Conservation (phyloP, 768 basidiomycete species). For the Boletus vinaceobasis region DNA sequence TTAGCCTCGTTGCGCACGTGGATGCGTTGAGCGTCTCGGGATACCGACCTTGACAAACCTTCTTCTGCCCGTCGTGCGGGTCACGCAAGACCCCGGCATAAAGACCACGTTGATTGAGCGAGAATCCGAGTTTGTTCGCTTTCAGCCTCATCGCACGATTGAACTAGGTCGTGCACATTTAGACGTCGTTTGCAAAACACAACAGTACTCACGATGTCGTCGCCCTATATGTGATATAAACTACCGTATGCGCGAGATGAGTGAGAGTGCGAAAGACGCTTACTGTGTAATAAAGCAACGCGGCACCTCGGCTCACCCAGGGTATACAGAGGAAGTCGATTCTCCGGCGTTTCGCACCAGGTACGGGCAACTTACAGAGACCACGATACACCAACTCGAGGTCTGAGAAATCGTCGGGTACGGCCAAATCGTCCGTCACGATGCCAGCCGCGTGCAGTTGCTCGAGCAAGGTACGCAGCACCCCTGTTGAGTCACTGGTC, state of each 20-base stretch:
- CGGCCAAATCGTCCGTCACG: constrained; percentile 75
- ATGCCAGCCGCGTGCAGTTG: constrained; percentile 56
- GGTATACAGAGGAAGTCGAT: constrained; percentile 87
- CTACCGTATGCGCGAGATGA: neutral
- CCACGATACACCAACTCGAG: constrained; percentile 83
- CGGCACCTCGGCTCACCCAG: constrained; percentile 75
- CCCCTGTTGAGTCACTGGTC: constrained; percentile 37
- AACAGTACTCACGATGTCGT: constrained; percentile 69
- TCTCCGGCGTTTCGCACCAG: constrained; percentile 52
- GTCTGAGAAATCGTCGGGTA: constrained; percentile 63
- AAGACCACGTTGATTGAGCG: constrained; percentile 84
- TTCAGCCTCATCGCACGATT: constrained; percentile 86
- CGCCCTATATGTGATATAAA: constrained; percentile 50
- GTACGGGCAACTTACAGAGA: constrained; percentile 57
- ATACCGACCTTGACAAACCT: constrained; percentile 52
- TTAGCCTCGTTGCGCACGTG: neutral
- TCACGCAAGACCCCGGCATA: constrained; percentile 72
- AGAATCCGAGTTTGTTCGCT: constrained; percentile 76
- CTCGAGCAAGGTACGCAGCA: constrained; percentile 57
- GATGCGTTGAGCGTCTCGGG: neutral
- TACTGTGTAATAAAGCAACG: constrained; percentile 89
- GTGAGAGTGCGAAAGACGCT: constrained; percentile 20
- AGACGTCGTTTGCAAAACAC: neutral
- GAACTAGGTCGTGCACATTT: constrained; percentile 49
- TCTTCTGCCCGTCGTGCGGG: constrained; percentile 56